Evolutionary conservation across 2,329 filamentous ascomycete species (phyloP).

Genomic region (Pyrenophora tritici-repentis): DNA sequence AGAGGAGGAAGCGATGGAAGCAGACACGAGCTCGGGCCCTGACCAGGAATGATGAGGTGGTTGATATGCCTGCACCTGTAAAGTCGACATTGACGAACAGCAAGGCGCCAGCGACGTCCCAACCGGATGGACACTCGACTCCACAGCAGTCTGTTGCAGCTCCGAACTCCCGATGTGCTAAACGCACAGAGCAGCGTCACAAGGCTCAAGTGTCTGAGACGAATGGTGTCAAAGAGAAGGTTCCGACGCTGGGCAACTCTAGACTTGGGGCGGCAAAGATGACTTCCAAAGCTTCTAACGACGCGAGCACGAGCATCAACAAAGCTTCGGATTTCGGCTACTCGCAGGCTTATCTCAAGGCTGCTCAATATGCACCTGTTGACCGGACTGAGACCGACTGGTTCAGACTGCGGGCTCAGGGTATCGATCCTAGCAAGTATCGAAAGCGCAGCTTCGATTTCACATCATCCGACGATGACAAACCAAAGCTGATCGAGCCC

Average conservation of each 20-base stretch:
- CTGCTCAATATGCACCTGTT: conserved; percentile 28
- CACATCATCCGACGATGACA: conserved; percentile 28
- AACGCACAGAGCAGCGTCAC: conserved; percentile 26
- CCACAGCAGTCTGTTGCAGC: conserved; percentile 22
- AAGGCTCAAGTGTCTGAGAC: not conserved
- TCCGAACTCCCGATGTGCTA: conserved; percentile 24
- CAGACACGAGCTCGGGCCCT: conserved; percentile 22
- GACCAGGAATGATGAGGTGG: conserved; percentile 8
- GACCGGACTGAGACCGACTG: conserved; percentile 57
- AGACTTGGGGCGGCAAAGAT: not conserved
- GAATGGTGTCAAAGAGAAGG: not conserved
- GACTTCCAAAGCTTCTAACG: conserved; percentile 6
- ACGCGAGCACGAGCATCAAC: conserved; percentile 5
- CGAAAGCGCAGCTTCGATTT: conserved; percentile 41
- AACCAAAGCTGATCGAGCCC: conserved; percentile 19
- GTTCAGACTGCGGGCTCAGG: conserved; percentile 57
- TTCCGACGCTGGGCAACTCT: not conserved
- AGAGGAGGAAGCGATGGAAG: conserved; percentile 33
- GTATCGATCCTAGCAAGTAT: conserved; percentile 47
- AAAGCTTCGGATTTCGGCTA: conserved; percentile 18
- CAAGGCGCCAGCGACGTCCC: conserved; percentile 2
- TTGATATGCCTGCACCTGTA: conserved; percentile 4
- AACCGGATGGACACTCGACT: conserved; percentile 7
- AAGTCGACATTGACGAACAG: not conserved
- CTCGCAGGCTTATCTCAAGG: conserved; percentile 31